Conservation (phyloP, 2,329 filamentous ascomycete genomes). For the Ceratocystis cacaofunesta region DNA sequence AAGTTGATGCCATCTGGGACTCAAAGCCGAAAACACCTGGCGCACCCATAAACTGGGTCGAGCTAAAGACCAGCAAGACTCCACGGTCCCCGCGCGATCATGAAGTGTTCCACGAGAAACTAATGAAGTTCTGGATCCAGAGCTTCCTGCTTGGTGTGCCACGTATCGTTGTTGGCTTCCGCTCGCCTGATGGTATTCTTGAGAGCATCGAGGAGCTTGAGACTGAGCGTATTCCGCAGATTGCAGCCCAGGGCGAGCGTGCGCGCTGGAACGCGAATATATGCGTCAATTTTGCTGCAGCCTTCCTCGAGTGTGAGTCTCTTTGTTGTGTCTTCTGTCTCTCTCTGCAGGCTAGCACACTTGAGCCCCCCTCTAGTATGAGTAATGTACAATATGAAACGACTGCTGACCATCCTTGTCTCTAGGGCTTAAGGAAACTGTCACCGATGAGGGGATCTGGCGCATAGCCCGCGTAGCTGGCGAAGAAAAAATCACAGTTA, state of each 20-base stretch:
- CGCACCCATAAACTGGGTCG: constrained; percentile 75
- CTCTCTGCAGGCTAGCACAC: neutral
- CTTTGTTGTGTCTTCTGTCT: neutral
- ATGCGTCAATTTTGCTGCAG: constrained; percentile 78
- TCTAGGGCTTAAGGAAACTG: constrained; percentile 43
- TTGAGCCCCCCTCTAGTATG: no score
- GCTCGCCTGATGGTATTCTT: constrained; percentile 54
- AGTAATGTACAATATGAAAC: no score
- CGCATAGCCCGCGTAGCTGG: constrained; percentile 54
- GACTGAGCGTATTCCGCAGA: constrained; percentile 63
- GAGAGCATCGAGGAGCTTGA: constrained; percentile 61
- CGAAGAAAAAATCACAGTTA: constrained; percentile 54
- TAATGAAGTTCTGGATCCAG: constrained; percentile 94
- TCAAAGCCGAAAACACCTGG: constrained; percentile 52
- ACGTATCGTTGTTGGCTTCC: constrained; percentile 81
- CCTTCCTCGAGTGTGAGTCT: constrained; percentile 59
- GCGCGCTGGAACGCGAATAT: constrained; percentile 78
- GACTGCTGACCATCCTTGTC: neutral
- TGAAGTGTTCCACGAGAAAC: constrained; percentile 69
- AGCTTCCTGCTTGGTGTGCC: constrained; percentile 88
- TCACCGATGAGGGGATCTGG: constrained; percentile 65
- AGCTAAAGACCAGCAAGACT: constrained; percentile 78
- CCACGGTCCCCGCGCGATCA: constrained; percentile 53
- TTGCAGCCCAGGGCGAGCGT: constrained; percentile 50
- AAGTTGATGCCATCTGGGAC: constrained; percentile 90